Evolutionary conservation across 2,329 filamentous ascomycete genomes (phyloP), one percentile per base, ranked within the genome.

Genomic region (Colletotrichum brevisporum): DNA sequence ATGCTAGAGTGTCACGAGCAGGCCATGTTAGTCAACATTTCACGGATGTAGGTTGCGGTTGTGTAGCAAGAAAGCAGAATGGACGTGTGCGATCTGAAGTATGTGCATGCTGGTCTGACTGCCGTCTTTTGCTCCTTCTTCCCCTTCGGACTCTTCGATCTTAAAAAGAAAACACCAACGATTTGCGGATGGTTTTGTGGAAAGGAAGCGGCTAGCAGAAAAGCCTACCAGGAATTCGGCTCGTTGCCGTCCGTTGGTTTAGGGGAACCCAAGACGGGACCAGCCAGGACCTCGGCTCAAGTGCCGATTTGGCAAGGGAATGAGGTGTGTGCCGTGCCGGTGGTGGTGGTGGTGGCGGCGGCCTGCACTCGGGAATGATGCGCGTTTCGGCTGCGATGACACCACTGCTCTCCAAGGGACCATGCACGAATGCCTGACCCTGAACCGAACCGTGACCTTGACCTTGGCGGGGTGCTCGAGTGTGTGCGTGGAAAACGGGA

Each of bases 351-450:
- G 50, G 62, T 61, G 61, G 66, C 60, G 57, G 53, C 5, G n/a
- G 36, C 59, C 60, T 58, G 65, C 61, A 54, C 48, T 51, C 58
- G 60, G 45, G n/a, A 41, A 57, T 52, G 65, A 55, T 65, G 54
- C 18, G 55, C 47, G 63, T 70, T 68, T 63, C 54, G 62, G 63
- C 63, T 67, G 64, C 53, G 62, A 71, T 70, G 67, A 50, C 62
- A 70, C 69, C 48, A 71, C 58, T 51, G 65, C 53, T 10, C 8
- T 24, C n/a, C 21, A 12, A 18, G 16, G 47, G 47, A 52, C 50
- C 55, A 67, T 71, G 70, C 70, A 71, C 70, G 55, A 68, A 58
- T 66, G 66, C 69, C 69, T 69, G 18, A 68, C 31, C 31, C 31
- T 36, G 31, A 36, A 36, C 31, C 31, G 31, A 36, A 36, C 31